These are phyloP conservation scores for Lactarius vividus DNA, from an alignment of 768 basidiomycete genomes.

Conservation along the genomic window DNA sequence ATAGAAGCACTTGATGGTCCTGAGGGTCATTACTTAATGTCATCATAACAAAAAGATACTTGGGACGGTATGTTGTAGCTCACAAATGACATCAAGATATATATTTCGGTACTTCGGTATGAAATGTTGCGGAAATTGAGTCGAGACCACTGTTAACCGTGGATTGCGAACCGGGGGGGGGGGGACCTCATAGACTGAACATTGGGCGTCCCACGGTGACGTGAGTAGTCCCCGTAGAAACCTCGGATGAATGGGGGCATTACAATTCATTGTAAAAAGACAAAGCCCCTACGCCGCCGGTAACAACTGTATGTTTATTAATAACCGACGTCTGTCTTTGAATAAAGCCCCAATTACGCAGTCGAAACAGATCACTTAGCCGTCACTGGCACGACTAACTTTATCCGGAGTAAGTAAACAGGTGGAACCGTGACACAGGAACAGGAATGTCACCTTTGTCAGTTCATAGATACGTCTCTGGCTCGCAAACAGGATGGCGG, in stretches of 20 bases:
- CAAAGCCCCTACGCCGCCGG: neutral
- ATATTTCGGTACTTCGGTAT: neutral
- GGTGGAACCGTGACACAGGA: neutral
- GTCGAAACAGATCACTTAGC: slow-evolving; percentile 4
- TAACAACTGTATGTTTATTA: neutral
- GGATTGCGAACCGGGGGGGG: neutral
- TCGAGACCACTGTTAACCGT: too few species aligned
- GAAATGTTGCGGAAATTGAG: neutral
- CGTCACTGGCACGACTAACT: slow-evolving; percentile 10
- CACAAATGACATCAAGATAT: neutral
- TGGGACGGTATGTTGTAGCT: neutral
- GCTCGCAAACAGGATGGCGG: slow-evolving; percentile 88
- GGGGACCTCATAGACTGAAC: neutral
- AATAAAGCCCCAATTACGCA: neutral
- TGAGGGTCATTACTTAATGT: neutral
- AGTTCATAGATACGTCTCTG: slow-evolving; percentile 80
- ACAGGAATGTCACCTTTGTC: slow-evolving; percentile 41
- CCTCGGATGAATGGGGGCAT: neutral
- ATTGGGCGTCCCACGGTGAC: neutral
- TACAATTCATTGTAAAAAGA: neutral
- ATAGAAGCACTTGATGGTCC: neutral
- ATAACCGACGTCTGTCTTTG: neutral
- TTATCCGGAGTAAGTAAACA: neutral
- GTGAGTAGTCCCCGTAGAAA: neutral
- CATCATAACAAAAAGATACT: neutral